phyloP scores from a whole-genome alignment of 257 asterid species.

The Agastache rugosa region DNA sequence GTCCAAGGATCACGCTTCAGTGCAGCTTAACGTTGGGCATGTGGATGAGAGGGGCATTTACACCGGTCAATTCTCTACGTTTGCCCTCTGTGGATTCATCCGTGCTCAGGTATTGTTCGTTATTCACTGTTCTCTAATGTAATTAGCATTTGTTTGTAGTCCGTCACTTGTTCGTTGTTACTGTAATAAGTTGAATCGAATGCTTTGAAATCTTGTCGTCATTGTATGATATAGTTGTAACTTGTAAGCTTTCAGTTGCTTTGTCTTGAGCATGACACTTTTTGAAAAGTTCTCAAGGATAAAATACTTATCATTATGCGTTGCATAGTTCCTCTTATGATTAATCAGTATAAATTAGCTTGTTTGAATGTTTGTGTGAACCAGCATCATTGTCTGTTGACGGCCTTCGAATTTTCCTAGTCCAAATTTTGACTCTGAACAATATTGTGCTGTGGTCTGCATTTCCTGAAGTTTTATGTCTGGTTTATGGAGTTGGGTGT shows the following conservation, averaged over 20 bases:
- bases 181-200: background rate
- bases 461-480: background rate
- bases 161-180: background rate
- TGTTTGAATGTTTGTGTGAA: background rate
- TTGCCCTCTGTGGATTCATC: conserved; percentile 85
- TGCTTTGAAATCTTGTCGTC: background rate
- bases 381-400: background rate
- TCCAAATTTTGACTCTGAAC: background rate
- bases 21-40: conserved; percentile 81
- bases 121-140: background rate
- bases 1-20: conserved; percentile 91
- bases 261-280: background rate
- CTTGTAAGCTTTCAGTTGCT: too few relatives aligned
- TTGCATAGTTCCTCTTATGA: background rate
- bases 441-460: background rate
- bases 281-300: background rate
- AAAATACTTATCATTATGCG: background rate
- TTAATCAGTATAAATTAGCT: background rate
- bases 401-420: background rate
- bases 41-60: conserved; percentile 75
- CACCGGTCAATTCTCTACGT: conserved; percentile 70
- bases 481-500: background rate
- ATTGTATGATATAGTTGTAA: too few relatives aligned
- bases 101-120: conserved; percentile 71
- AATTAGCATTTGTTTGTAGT: background rate